Percentiles rank a stretch among this genome's conserved stretches.
phyloP scores from a whole-genome alignment of 768 basidiomycete genomes.

The Phaeotremella fagi region DNA sequence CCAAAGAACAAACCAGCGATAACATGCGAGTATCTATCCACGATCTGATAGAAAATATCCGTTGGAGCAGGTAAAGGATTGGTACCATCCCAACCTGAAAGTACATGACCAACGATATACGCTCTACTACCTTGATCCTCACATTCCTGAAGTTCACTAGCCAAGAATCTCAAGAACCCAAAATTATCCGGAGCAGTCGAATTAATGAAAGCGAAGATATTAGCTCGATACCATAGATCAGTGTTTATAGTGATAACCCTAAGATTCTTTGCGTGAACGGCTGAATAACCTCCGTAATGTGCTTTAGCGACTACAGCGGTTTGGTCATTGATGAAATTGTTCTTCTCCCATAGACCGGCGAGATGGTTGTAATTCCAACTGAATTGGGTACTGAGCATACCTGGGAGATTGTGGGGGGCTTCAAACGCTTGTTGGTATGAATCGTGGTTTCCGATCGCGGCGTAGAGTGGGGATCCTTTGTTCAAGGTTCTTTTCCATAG shows the following conservation, averaged over 20 bases:
- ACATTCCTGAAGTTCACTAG: conserved; percentile 70
- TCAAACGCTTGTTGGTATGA: conserved; percentile 57
- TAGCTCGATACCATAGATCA: conserved; percentile 63
- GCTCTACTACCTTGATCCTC: conserved; percentile 60
- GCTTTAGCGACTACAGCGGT: conserved; percentile 59
- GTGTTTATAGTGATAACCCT: conserved; percentile 71
- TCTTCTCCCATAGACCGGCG: conserved; percentile 64
- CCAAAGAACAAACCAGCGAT: conserved; percentile 67
- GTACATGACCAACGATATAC: conserved; percentile 59
- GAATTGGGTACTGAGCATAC: conserved; percentile 16
- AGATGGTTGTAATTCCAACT: conserved; percentile 70
- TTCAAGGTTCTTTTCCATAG: conserved; percentile 62
- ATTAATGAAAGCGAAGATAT: conserved; percentile 74
- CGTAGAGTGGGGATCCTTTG: conserved; percentile 64
- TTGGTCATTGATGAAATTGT: conserved; percentile 62
- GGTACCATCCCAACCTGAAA: conserved; percentile 64
- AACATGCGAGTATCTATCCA: conserved; percentile 31
- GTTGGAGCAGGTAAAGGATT: conserved; percentile 64
- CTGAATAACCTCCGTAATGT: conserved; percentile 71
- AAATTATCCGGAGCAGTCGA: conserved; percentile 64
- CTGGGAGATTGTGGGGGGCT: conserved; percentile 19
- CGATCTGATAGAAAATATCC: conserved; percentile 52
- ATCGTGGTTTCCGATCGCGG: conserved; percentile 73
- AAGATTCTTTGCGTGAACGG: conserved; percentile 62
- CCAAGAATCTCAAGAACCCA: conserved; percentile 71